Conservation (phyloP, 495 filamentous ascomycete genomes). For the Entonaema liquescens region DNA sequence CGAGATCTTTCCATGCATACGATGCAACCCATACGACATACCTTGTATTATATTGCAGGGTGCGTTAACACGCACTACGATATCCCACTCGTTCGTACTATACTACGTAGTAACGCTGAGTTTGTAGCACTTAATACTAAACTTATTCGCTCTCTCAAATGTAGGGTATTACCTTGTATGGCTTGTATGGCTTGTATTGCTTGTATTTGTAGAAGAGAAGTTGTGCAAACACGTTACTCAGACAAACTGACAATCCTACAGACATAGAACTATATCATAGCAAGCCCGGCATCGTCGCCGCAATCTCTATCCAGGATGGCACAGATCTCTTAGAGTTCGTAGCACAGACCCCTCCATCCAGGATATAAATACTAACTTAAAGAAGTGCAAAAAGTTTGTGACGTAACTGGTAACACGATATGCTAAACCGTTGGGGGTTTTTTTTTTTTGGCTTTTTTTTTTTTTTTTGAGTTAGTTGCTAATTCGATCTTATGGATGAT, state of each 20-base stretch:
- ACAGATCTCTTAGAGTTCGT: constrained; percentile 22
- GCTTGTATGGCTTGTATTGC: too few species aligned
- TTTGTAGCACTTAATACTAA: too few species aligned
- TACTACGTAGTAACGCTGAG: too few species aligned
- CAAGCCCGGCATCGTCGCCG: not conserved
- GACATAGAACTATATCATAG: not conserved
- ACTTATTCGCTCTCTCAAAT: not conserved
- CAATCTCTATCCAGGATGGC: constrained; percentile 20
- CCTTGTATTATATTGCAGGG: too few species aligned
- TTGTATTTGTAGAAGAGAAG: not conserved
- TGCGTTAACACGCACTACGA: too few species aligned
- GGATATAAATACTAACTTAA: not conserved
- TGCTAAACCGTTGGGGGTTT: too few species aligned
- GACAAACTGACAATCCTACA: not conserved
- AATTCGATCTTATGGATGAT: too few species aligned
- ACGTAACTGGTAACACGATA: constrained; percentile 11
- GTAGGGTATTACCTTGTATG: not conserved
- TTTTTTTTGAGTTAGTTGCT: too few species aligned
- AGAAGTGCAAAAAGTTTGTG: not conserved
- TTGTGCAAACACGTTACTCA: not conserved
- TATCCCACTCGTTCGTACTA: constrained; percentile 29
- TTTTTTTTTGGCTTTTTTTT: too few species aligned
- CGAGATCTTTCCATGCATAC: constrained; percentile 36
- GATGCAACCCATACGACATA: not conserved
- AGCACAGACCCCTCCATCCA: constrained; percentile 10